Evolutionary conservation across 2,329 filamentous ascomycete species (phyloP).

Genomic region (Hawksworthiomyces lignivorus): DNA sequence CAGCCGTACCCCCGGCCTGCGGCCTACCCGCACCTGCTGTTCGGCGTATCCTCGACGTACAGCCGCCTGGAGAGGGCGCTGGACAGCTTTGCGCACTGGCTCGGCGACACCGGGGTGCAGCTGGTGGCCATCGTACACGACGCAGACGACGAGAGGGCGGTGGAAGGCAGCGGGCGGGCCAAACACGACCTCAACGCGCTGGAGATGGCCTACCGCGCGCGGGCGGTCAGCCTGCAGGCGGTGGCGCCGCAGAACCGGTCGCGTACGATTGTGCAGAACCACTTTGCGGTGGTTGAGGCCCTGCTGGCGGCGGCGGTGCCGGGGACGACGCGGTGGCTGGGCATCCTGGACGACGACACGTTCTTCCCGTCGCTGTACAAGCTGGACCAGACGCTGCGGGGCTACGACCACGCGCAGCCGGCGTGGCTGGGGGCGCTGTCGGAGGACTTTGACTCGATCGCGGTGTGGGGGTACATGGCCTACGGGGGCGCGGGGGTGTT

Average conservation of each 20-base stretch:
- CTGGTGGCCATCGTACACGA: slow-evolving; percentile 47
- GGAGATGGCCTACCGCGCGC: slow-evolving; percentile 21
- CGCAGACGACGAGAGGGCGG: slow-evolving; percentile 12
- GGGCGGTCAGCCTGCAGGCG: slow-evolving; percentile 22
- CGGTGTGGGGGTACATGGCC: slow-evolving; percentile 49
- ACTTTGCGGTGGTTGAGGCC: slow-evolving; percentile 47
- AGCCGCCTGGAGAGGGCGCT: slow-evolving; percentile 43
- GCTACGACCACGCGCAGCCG: slow-evolving; percentile 40
- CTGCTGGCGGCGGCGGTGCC: slow-evolving; percentile 36
- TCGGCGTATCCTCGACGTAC: slow-evolving; percentile 49
- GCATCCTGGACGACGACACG: slow-evolving; percentile 55
- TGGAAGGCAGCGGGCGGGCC: not conserved
- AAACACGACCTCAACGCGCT: slow-evolving; percentile 21
- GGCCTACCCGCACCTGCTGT: slow-evolving; percentile 44
- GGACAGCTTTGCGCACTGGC: slow-evolving; percentile 47
- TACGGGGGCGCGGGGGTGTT: slow-evolving; percentile 56
- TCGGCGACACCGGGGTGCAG: slow-evolving; percentile 40
- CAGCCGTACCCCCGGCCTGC: slow-evolving; percentile 29
- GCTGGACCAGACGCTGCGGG: slow-evolving; percentile 38
- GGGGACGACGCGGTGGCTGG: slow-evolving; percentile 46
- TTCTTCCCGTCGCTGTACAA: slow-evolving; percentile 51
- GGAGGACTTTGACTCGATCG: slow-evolving; percentile 45
- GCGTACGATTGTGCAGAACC: slow-evolving; percentile 42
- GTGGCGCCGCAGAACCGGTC: slow-evolving; percentile 22
- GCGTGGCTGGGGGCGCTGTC: slow-evolving; percentile 51